These are phyloP conservation scores for Telopea speciosissima DNA, from an alignment of 177 flowering plant species.

Conservation along the genomic window DNA sequence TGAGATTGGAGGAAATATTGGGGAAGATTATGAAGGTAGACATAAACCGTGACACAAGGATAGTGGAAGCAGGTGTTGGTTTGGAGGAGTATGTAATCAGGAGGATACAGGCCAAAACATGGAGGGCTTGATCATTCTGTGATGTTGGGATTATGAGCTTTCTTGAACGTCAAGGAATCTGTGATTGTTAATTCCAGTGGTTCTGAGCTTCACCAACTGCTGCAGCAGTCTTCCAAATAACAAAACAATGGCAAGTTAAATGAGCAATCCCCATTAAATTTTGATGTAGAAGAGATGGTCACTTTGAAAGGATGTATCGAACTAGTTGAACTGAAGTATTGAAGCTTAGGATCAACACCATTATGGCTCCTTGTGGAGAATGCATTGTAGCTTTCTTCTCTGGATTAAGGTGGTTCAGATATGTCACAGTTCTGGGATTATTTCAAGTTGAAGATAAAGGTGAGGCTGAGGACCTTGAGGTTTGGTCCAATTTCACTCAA, in stretches of 20 bases:
- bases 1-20: slow-evolving; percentile 20
- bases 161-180: too few species aligned
- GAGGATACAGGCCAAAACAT: slow-evolving; percentile 30
- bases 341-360: neutral
- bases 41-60: slow-evolving; percentile 38
- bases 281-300: neutral
- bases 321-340: neutral
- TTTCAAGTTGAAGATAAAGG: neutral
- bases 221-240: too few species aligned
- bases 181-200: too few species aligned
- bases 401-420: too few species aligned
- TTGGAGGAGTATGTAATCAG: slow-evolving; percentile 52
- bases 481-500: slow-evolving; percentile 25
- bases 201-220: too few species aligned
- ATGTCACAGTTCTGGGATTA: neutral
- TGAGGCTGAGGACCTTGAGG: slow-evolving; percentile 23
- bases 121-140: slow-evolving; percentile 15
- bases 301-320: neutral
- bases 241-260: too few species aligned
- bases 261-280: too few species aligned
- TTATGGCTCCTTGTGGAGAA: neutral
- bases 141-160: too few species aligned
- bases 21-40: slow-evolving; percentile 39
- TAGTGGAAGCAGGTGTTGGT: slow-evolving; percentile 52
- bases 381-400: neutral